phyloP scores from a whole-genome alignment of 345 rosid genomes.

The Microcos paniculata region DNA sequence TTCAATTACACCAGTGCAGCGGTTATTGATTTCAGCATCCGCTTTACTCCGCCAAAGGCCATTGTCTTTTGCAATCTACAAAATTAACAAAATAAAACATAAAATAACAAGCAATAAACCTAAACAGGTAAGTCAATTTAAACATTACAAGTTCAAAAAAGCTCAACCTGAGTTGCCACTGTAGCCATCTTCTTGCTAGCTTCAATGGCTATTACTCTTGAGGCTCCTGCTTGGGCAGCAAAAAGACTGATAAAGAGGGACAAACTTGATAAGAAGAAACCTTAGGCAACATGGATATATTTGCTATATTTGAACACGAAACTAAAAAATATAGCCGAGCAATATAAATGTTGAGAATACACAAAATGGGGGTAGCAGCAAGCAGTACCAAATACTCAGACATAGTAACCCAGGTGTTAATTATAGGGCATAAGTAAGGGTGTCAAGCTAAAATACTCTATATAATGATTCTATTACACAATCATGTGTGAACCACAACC shows the following conservation, averaged over 20 bases:
- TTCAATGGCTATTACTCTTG: constrained; percentile 87
- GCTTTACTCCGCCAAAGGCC: constrained; percentile 41
- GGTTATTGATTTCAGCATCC: constrained; percentile 25
- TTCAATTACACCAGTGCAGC: constrained; percentile 53
- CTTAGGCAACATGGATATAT: background rate
- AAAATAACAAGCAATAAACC: constrained; percentile 10
- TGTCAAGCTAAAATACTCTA: background rate
- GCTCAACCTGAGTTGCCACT: constrained; percentile 77
- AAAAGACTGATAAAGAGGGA: constrained; percentile 56
- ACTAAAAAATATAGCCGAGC: background rate
- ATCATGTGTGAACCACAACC: background rate
- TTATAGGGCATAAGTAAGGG: background rate
- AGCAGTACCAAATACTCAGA: background rate
- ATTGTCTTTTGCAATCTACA: constrained; percentile 84
- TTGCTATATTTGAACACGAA: background rate
- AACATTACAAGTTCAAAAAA: constrained; percentile 11
- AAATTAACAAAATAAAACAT: background rate
- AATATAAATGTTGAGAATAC: background rate
- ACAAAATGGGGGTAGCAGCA: background rate
- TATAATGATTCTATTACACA: background rate
- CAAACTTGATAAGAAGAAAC: constrained; percentile 15
- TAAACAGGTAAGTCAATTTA: background rate
- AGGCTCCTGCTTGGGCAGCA: constrained; percentile 93
- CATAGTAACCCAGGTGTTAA: background rate
- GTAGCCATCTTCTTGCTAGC: constrained; percentile 96